Conservation (phyloP, 306 rosid genomes). For the Acmispon strigosus region DNA sequence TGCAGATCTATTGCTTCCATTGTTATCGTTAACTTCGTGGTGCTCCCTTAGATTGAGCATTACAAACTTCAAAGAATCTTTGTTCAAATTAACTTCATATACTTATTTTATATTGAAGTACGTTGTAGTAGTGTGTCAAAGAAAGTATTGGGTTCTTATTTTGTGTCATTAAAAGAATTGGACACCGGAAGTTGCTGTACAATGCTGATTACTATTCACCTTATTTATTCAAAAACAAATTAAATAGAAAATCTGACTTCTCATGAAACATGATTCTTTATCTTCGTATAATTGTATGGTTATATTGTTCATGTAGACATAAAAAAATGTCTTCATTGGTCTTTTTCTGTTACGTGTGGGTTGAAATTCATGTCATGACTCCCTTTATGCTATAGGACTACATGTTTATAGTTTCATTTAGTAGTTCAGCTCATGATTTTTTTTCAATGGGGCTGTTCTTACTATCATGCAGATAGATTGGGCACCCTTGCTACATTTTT, state of each 20-base stretch:
- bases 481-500: neutral
- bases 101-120: neutral
- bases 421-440: too few species aligned
- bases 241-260: neutral
- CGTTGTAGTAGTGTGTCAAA: too few species aligned
- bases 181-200: neutral
- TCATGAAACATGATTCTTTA: neutral
- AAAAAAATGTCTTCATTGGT: neutral
- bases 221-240: neutral
- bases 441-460: neutral
- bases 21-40: neutral
- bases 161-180: neutral
- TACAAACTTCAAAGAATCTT: too few species aligned
- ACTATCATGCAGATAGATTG: neutral
- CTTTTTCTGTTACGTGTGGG: neutral
- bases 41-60: neutral
- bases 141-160: too few species aligned
- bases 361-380: neutral
- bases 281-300: neutral
- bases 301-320: neutral
- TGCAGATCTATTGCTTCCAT: neutral
- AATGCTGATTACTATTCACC: conserved; percentile 2
- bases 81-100: neutral
- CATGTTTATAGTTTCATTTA: too few species aligned
- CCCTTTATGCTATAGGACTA: neutral